Conservation (phyloP, 495 filamentous ascomycete genomes). For the Neurospora africana region DNA sequence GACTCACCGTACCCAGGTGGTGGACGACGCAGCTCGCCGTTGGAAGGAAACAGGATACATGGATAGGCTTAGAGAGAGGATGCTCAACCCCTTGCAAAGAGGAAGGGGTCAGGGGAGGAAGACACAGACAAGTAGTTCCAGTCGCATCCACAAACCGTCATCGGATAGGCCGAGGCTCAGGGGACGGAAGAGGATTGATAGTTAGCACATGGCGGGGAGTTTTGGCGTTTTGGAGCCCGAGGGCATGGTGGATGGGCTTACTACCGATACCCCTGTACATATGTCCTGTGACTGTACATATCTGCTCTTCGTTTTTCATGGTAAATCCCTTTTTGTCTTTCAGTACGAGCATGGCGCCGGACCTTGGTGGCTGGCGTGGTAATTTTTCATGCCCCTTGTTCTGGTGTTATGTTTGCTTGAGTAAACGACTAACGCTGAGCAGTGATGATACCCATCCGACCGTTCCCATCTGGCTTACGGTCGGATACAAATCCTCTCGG, state of each 20-base stretch:
- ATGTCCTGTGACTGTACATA: conserved; percentile 18
- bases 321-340: not conserved
- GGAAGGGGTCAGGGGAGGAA: conserved; percentile 26
- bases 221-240: conserved; percentile 14
- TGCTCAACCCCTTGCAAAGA: conserved; percentile 17
- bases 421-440: not conserved
- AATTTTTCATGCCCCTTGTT: not conserved
- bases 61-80: conserved; percentile 12
- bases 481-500: not conserved
- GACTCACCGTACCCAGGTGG: conserved; percentile 2
- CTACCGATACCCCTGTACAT: conserved; percentile 24
- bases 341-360: not conserved
- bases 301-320: conserved; percentile 8
- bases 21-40: not conserved
- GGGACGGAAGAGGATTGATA: conserved; percentile 19
- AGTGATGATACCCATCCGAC: not conserved
- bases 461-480: not conserved
- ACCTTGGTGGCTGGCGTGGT: not conserved
- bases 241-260: conserved; percentile 8
- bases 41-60: not conserved
- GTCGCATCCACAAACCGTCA: conserved; percentile 30
- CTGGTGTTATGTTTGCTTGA: not conserved
- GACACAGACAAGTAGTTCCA: conserved; percentile 3
- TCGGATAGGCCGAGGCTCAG: conserved; percentile 26
- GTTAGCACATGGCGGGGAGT: conserved; percentile 11